These are phyloP conservation scores for Hyaloscypha bicolor DNA, from an alignment of 495 filamentous ascomycete genomes.

Conservation along the genomic window DNA sequence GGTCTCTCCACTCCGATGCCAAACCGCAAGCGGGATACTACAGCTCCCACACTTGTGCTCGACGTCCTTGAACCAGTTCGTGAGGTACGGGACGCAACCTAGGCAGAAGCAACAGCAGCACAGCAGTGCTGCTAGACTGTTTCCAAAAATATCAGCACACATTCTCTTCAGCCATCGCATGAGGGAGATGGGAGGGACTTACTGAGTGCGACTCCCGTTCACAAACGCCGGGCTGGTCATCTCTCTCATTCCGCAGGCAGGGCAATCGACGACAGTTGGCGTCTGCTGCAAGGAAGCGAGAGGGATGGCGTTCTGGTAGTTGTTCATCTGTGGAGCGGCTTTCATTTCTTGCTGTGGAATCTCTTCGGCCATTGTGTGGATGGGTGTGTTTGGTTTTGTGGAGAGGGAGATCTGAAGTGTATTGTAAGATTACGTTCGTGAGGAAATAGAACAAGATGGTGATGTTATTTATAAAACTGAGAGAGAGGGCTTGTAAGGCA, in stretches of 20 bases:
- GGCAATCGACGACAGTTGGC: constrained; percentile 13
- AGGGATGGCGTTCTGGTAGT: constrained; percentile 3
- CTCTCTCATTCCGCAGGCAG: constrained; percentile 3
- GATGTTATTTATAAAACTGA: too few species aligned
- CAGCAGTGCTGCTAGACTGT: constrained; percentile 53
- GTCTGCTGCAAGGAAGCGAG: not conserved
- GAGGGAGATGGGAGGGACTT: constrained; percentile 7
- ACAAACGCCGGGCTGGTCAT: constrained; percentile 16
- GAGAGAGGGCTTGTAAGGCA: too few species aligned
- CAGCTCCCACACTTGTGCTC: constrained; percentile 67
- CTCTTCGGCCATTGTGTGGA: not conserved
- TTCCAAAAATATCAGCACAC: not conserved
- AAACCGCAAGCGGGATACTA: constrained; percentile 64
- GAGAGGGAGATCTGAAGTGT: too few species aligned
- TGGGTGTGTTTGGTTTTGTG: not conserved
- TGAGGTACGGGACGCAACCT: constrained; percentile 71
- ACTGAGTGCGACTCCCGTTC: constrained; percentile 19
- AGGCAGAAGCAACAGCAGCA: constrained; percentile 47
- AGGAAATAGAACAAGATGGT: too few species aligned
- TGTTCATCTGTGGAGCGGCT: not conserved
- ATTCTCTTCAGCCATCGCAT: not conserved
- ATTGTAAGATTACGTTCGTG: too few species aligned
- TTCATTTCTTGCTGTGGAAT: not conserved
- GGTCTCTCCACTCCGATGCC: constrained; percentile 49
- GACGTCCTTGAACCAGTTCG: constrained; percentile 68